phyloP scores from a whole-genome alignment of 2,329 filamentous ascomycete species.

The Claviceps sp. region DNA sequence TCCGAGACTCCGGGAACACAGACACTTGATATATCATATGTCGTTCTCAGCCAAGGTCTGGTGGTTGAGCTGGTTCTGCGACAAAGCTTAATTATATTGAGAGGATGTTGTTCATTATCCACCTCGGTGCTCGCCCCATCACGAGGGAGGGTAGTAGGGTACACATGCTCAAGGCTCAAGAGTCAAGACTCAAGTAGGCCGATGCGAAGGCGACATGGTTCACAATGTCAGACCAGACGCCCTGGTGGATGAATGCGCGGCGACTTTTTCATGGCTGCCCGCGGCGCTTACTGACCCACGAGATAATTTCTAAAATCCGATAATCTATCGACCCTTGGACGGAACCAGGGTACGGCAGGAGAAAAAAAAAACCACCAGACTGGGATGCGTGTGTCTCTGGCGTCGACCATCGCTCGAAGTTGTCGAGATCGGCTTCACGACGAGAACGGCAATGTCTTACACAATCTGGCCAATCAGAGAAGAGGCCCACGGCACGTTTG shows the following conservation, averaged over 20 bases:
- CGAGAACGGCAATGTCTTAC: neutral
- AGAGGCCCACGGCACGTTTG: conserved; percentile 1
- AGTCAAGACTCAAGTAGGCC: no score
- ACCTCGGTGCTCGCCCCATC: neutral
- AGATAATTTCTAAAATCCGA: neutral
- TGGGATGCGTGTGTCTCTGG: neutral
- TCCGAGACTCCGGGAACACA: neutral
- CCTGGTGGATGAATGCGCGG: neutral
- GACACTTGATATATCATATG: neutral
- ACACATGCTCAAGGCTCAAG: neutral
- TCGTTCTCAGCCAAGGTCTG: neutral
- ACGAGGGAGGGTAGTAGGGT: no score
- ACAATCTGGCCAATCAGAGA: neutral
- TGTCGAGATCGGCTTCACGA: conserved; percentile 1
- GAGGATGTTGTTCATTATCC: neutral
- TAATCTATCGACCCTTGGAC: neutral
- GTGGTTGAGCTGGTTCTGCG: neutral
- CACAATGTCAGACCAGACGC: neutral
- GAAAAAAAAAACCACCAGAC: neutral
- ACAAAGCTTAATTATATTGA: neutral
- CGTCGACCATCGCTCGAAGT: neutral
- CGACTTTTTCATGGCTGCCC: neutral
- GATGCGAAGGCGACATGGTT: neutral
- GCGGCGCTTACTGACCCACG: neutral
- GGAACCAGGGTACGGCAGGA: neutral